These are phyloP conservation scores for Monilinia fructicola DNA, from an alignment of 2,329 filamentous ascomycete species.

Conservation along the genomic window DNA sequence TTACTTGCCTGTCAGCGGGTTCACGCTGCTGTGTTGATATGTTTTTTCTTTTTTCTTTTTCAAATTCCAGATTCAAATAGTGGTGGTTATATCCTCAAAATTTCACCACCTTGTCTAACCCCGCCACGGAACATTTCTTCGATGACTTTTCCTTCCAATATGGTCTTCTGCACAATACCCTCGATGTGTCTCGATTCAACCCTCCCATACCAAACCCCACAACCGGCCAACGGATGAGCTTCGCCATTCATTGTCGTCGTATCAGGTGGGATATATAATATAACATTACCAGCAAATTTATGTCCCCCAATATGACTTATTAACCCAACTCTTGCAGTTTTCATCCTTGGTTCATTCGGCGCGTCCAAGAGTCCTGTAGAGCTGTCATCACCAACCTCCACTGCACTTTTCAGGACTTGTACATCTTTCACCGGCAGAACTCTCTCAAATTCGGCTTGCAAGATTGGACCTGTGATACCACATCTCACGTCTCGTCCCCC, in stretches of 20 bases:
- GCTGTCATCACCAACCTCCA: slow-evolving; percentile 31
- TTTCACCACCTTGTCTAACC: slow-evolving; percentile 55
- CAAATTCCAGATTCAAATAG: background rate
- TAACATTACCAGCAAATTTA: slow-evolving; percentile 83
- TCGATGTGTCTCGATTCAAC: slow-evolving; percentile 75
- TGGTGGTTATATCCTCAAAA: slow-evolving; percentile 40
- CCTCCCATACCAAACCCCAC: slow-evolving; percentile 79
- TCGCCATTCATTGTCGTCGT: slow-evolving; percentile 45
- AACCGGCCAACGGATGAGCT: slow-evolving; percentile 62
- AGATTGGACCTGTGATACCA: slow-evolving; percentile 72
- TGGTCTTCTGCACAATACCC: slow-evolving; percentile 70
- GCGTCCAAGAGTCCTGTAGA: slow-evolving; percentile 46
- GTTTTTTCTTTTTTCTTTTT: too few relatives aligned
- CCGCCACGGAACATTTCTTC: slow-evolving; percentile 71
- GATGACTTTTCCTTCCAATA: slow-evolving; percentile 66
- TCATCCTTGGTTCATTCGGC: slow-evolving; percentile 32
- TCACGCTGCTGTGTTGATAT: background rate
- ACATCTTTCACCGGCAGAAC: slow-evolving; percentile 54
- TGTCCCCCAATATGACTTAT: slow-evolving; percentile 83
- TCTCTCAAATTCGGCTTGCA: slow-evolving; percentile 68
- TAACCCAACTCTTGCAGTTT: slow-evolving; percentile 61
- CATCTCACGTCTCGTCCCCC: slow-evolving; percentile 79
- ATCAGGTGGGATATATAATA: slow-evolving; percentile 70
- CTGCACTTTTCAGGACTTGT: slow-evolving; percentile 49
- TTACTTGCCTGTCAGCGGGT: background rate